Evolutionary conservation across 495 filamentous ascomycete species (phyloP).

Genomic region (Penicillium ucsense): DNA sequence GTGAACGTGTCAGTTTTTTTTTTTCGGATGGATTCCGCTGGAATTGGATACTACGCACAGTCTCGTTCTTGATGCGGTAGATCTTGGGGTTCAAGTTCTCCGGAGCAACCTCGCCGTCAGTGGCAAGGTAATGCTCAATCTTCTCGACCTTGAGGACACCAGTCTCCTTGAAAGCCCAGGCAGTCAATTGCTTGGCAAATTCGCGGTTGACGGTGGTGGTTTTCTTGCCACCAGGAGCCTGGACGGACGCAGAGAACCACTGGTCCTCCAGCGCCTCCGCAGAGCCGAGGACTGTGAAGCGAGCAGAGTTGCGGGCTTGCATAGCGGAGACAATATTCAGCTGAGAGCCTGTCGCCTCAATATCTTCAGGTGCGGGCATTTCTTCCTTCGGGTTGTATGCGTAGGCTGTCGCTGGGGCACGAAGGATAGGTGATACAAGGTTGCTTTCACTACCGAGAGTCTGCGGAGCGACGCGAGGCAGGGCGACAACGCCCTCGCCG

Average conservation of each 20-base stretch:
- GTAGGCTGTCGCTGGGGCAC: conserved; percentile 76
- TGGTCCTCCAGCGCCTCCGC: conserved; percentile 77
- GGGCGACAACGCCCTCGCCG: conserved; percentile 61
- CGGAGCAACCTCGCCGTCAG: conserved; percentile 25
- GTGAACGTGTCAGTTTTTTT: not conserved
- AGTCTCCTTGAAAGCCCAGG: conserved; percentile 89
- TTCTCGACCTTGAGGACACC: conserved; percentile 81
- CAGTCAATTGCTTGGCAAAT: conserved; percentile 73
- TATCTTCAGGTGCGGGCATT: conserved; percentile 59
- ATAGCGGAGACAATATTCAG: conserved; percentile 70
- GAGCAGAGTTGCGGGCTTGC: conserved; percentile 88
- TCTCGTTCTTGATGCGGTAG: conserved; percentile 94
- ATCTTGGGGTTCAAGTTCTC: conserved; percentile 68
- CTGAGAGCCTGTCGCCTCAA: conserved; percentile 75
- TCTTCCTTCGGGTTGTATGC: conserved; percentile 93
- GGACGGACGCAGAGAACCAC: conserved; percentile 82
- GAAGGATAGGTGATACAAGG: conserved; percentile 70
- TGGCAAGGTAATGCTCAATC: conserved; percentile 67
- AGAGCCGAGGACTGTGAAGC: conserved; percentile 78
- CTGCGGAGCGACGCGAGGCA: conserved; percentile 72
- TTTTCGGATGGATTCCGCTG: not conserved
- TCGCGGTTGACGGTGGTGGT: conserved; percentile 65
- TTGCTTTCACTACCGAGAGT: conserved; percentile 63
- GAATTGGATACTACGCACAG: conserved; percentile 49
- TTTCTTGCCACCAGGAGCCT: conserved; percentile 46